Evolutionary conservation across 73 alveolate genomes (phyloP), one percentile per base, ranked within the genome.

Genomic region (Paramecium sonneborni): DNA sequence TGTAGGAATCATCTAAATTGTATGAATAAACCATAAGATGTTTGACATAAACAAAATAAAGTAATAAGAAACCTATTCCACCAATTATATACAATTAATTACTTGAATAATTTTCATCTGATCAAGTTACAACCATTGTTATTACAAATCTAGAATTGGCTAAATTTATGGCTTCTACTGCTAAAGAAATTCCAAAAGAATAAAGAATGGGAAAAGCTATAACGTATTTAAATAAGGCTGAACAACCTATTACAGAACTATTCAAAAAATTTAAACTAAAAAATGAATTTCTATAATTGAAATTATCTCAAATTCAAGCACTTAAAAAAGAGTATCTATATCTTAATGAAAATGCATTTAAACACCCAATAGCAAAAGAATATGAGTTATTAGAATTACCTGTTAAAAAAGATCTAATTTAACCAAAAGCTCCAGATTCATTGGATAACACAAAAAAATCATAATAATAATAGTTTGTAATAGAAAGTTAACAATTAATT

Each of bases 181-280:
- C 84, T 0, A 32, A 30, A 62, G 84, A 62, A n/a, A 5, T 30
- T 30, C 84, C 84, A 62, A 26, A 30, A 62, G 84, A 62, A 32
- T 6, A 62, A 62, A 62, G 84, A 62, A 62, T 62, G 84, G 84
- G 84, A 15, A 62, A 62, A 62, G 84, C 84, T 3, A 12, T 62
- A 62, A 26, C 48, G 12, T 32, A 62, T 62, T 32, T 62, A 15
- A 62, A 11, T 26, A 62, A 32, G 44, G 84, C 84, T 30, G 84
- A 62, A 32, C 12, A 26, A 62, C 12, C 84, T 3, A 62, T 62
- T 1, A 0, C 15, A 0, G 44, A 62, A 15, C 84, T 30, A 6
- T 62, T 62, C 24, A 62, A 62, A 26, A 30, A 62, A 28, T 62
- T 30, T 32, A 62, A 62, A 62, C 9, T 11, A 8, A 26, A 62